A percentile compares a stretch with the other conserved stretches of the same genome.
Evolutionary conservation across 371 early-diverging fungal genomes (phyloP).

Genomic region (Mortierella sp.): DNA sequence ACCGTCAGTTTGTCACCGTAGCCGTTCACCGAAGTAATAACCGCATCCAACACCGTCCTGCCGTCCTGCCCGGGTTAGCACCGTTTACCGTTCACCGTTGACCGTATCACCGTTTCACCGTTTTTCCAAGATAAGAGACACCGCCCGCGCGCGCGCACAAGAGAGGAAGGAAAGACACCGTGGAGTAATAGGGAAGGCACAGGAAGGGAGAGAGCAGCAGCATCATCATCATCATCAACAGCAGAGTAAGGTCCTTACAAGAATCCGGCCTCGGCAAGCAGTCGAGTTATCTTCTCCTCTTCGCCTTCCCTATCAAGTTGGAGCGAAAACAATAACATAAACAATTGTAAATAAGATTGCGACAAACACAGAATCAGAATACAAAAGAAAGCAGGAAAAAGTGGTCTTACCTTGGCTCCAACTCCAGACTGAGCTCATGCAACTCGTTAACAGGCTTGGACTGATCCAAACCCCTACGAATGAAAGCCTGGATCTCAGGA

Average conservation of each 20-base stretch:
- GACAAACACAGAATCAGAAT: background rate
- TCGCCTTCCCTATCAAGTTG: background rate
- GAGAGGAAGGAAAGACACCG: background rate
- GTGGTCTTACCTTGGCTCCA: slow-evolving; percentile 75
- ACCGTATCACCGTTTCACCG: background rate
- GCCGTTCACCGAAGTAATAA: too few species aligned
- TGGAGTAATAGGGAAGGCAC: background rate
- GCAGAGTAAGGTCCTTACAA: slow-evolving; percentile 1
- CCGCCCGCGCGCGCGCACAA: slow-evolving; percentile 4
- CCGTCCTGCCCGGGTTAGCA: too few species aligned
- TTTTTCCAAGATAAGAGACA: background rate
- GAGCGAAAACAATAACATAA: background rate
- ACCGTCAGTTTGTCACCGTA: background rate
- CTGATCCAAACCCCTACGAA: slow-evolving; percentile 70
- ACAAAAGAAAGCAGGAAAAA: background rate
- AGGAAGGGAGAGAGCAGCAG: background rate
- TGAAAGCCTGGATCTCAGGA: slow-evolving; percentile 85
- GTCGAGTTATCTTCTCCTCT: slow-evolving; percentile 11
- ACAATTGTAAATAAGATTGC: background rate
- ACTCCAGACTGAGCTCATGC: slow-evolving; percentile 74
- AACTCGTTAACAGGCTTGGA: slow-evolving; percentile 75
- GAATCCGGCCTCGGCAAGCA: slow-evolving; percentile 16
- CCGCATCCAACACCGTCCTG: too few species aligned
- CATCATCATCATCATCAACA: background rate
- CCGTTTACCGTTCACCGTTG: background rate